Base-by-base conservation (phyloP, 306 rosid species). In the Citrullus amarus region DNA sequence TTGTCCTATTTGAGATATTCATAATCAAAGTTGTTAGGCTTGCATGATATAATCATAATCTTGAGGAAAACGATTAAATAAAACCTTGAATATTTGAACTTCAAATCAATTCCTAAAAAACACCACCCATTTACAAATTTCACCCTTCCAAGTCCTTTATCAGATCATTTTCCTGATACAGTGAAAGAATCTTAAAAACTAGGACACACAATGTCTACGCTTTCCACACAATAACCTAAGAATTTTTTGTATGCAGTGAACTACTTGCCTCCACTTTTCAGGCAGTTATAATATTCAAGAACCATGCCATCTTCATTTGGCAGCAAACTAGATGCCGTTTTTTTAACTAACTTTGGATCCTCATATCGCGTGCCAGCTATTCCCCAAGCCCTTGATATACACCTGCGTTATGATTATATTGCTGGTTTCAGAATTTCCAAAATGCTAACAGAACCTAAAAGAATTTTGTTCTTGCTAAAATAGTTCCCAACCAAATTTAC, bases 351-450 rank as follows among this genome's bases (percentile, higher is more conserved):
- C 82, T 90, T 90, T 79, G 96, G 87, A 81, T 93, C 91, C 75
- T 81, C 88, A 53, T 86, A 93, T 83, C 93, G 82, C 12, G 93
- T 83, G 46, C 98, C 96, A 61, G 97, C 93, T 81, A 93, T 85
- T 82, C 88, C 89, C 98, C 98, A 93, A 57, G 97, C 96, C 83
- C 80, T 88, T 72, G 98, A 88, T 73, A 90, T 69, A 66, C 86
- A 90, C 84, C 98, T 93, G 86, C 86, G 59, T 78, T 25, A 86
- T 68, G 83, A 63, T 78, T 25, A 86, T 68, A 84, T 71, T 75
- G 73, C 81, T 79, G 59, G 66, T 57, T 80, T 84, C 83, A 85
- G 75, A 51, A 41, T 39, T 79, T 53, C 67, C 79, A 63, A 59
- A 34, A 39, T 79, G 6, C 18, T 28, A 28, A 77, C 41, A 59